Base-by-base conservation (phyloP, 495 filamentous ascomycete species). In the Aspergillus incahuasiensis region DNA sequence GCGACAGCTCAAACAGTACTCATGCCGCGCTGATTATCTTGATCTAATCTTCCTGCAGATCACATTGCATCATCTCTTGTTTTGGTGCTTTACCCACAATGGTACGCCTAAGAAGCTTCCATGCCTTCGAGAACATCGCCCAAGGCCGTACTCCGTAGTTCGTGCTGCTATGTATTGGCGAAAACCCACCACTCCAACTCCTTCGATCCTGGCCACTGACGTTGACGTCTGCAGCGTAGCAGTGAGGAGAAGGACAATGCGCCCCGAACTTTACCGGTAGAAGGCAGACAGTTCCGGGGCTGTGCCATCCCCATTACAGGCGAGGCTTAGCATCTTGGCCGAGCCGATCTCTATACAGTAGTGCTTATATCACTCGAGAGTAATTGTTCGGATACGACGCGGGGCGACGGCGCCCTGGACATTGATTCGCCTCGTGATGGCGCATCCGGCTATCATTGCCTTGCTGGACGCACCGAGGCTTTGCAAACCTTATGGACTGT, bases 41-140 rank as follows among this genome's bases (percentile, higher is more conserved):
- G 25, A 28, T 28, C 25, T 25, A 18, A 46, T 46, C 43, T 46
- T 46, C 21, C 43, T 46, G 43, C 43, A 46, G 43, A 25, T 46
- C 43, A 30, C 21, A 45, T 48, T 48, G 46, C 46, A 34, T 32
- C 25, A 48, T 32, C 13, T 18, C 9, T 20, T 50, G 40, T 50
- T 24, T 22, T 40, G 9, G 34, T 11, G 7, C 48, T 50, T n/a
- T 46, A 40, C 28, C 40, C 28, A 45, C 52, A 35, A 30, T 38
- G 40, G 21, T 16, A 12, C 35, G 1, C 48, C 18, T 49, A 21
- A 20, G 20, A 18, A 34, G 50, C 38, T 53, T 53, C 50, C 40
- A 43, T 7, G n/a, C 50, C 50, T 53, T 53, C 50, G 12, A 53
- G 50, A 44, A 53, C 39, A 53, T 30, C 16, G 18, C 15, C n/a